Base-by-base conservation (phyloP, 148 eudicot genomes). In the Silene uniflora region DNA sequence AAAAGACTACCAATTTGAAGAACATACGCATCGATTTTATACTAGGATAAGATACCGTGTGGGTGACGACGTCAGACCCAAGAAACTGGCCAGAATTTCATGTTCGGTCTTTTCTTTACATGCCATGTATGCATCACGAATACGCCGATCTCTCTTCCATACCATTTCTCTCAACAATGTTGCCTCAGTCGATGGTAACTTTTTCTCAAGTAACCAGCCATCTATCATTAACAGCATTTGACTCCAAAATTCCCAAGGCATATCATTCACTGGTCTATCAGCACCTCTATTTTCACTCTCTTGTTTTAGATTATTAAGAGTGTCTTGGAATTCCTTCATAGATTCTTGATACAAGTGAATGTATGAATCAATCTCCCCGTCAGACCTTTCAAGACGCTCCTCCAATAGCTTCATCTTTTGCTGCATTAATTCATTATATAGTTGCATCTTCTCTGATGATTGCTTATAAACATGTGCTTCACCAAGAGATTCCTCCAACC, bases 161-260 rank as follows among this genome's bases (percentile, higher is more conserved):
- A 82, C 87, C 96, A 90, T 83, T 69, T 90, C 93, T 81, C 97
- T 89, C 62, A 95, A 83, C 80, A 87, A 35, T 24, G 79, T 83
- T 74, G 96, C 92, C 71, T 92, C 89, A 44, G 81, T 81, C 4
- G 80, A 72, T 24, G 85, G 83, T 56, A 95, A 58, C 76, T 92
- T 90, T 79, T 88, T 88, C 82, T 95, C 98, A 81, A 95, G 88
- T 72, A 83, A 83, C 98, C 98, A 95, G 46, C 92, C 97, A 87
- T 95, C 98, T 69, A 92, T 80, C 89, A 86, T 83, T 66, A 92
- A 88, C 89, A 95, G 78, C 81, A 95, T 70, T 75, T 81, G 90
- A 75, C 97, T 92, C 97, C 97, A 95, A 78, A 90, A 89, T 67
- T 90, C 91, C 87, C 83, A 80, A 61, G 98, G 98, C 91, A 88